Evolutionary conservation across 177 flowering plant genomes (phyloP).

Genomic region (Vitis hybrid): DNA sequence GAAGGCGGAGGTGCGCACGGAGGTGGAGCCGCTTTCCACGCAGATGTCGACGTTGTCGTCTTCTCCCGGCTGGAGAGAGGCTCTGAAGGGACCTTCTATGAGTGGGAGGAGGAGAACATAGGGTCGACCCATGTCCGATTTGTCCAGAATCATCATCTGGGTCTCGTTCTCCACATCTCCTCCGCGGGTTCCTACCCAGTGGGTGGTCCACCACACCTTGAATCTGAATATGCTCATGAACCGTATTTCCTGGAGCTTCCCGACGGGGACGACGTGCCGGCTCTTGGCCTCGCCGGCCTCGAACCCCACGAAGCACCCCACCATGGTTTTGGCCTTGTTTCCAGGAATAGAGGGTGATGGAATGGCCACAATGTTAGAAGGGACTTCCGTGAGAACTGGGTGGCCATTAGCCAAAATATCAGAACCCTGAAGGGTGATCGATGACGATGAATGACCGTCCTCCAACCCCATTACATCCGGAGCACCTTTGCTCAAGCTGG

Average conservation of each 20-base stretch:
- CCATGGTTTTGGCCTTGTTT: conserved; percentile 7
- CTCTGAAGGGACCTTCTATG: conserved; percentile 65
- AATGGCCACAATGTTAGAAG: conserved; percentile 5
- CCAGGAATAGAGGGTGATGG: conserved; percentile 9
- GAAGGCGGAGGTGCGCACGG: conserved; percentile 27
- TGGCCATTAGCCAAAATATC: conserved; percentile 18
- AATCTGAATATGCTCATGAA: conserved; percentile 82
- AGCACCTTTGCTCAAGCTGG: conserved; percentile 29
- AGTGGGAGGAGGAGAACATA: conserved; percentile 71
- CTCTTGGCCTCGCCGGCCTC: conserved; percentile 25
- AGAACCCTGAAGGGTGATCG: conserved; percentile 23
- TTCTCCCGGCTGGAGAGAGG: conserved; percentile 56
- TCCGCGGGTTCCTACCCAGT: conserved; percentile 62
- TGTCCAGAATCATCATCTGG: conserved; percentile 55
- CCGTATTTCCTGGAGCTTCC: conserved; percentile 45
- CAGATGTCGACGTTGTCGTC: conserved; percentile 53
- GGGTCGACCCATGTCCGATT: conserved; percentile 45
- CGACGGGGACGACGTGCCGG: conserved; percentile 56
- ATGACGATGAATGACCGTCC: neutral
- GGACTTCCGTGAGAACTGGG: conserved; percentile 18
- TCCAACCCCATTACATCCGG: conserved; percentile 9
- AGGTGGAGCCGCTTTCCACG: conserved; percentile 69
- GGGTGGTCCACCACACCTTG: conserved; percentile 90
- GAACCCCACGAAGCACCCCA: conserved; percentile 28
- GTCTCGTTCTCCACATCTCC: conserved; percentile 66